A percentile compares a stretch with the other conserved stretches of the same genome.
Evolutionary conservation across 78 protist genomes (phyloP).

Genomic region (Carpediemonas membranifera): DNA sequence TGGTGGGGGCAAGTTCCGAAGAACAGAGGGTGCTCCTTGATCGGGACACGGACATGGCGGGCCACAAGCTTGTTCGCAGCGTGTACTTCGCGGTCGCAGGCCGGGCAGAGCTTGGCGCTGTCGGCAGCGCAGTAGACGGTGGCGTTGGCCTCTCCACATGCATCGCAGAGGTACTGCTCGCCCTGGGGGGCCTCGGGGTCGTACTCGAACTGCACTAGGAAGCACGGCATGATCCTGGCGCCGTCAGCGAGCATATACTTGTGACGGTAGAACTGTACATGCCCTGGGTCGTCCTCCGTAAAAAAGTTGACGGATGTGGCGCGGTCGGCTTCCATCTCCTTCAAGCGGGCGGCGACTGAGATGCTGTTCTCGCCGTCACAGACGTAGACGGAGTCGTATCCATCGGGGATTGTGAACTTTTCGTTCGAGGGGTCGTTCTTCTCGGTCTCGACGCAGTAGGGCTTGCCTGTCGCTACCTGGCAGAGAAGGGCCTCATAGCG

Average conservation of each 20-base stretch:
- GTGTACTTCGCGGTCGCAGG: slow-evolving; percentile 27
- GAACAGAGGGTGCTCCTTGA: not conserved
- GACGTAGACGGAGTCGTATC: slow-evolving; percentile 13
- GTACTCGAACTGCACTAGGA: slow-evolving; percentile 26
- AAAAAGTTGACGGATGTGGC: too few species aligned
- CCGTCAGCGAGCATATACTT: too few species aligned
- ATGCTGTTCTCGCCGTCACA: too few species aligned
- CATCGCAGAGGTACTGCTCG: slow-evolving; percentile 12
- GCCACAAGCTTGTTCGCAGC: slow-evolving; percentile 7
- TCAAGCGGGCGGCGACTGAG: too few species aligned
- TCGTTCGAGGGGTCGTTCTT: not conserved
- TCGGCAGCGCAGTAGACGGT: slow-evolving; percentile 22
- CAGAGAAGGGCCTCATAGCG: slow-evolving; percentile 26
- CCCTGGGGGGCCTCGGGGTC: slow-evolving; percentile 24
- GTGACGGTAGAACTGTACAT: not conserved
- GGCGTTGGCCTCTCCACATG: slow-evolving; percentile 10
- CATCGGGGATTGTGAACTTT: slow-evolving; percentile 8
- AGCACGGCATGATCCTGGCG: slow-evolving; percentile 32
- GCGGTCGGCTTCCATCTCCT: too few species aligned
- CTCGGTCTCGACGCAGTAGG: not conserved
- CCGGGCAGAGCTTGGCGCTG: slow-evolving; percentile 13
- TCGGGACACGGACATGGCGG: slow-evolving; percentile 24
- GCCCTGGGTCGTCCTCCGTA: too few species aligned
- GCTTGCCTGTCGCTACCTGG: slow-evolving; percentile 8
- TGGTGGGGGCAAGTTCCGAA: slow-evolving; percentile 26